phyloP scores from a whole-genome alignment of 2,329 filamentous ascomycete genomes.

The Conoideocrella luteorostrata region DNA sequence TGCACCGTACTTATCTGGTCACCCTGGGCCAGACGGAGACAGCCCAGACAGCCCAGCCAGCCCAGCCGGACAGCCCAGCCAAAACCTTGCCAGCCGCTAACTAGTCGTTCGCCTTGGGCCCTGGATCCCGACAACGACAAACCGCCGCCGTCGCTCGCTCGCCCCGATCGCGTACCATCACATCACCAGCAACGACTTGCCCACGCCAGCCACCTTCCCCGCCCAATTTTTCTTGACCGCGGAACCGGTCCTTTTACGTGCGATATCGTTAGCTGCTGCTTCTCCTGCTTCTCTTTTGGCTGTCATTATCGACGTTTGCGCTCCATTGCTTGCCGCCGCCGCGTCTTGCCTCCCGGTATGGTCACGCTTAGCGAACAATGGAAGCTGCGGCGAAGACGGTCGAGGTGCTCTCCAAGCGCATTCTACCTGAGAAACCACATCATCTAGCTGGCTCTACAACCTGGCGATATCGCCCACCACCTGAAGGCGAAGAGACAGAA shows the following conservation, averaged over 20 bases:
- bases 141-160: neutral
- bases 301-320: constrained; percentile 1
- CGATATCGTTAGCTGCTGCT: constrained; percentile 2
- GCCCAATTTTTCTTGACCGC: neutral
- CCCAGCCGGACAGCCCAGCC: too few relatives aligned
- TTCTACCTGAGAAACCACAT: constrained; percentile 46
- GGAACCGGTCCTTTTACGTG: neutral
- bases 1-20: too few relatives aligned
- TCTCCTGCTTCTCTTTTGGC: neutral
- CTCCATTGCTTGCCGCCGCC: constrained; percentile 5
- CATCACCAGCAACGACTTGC: constrained; percentile 1
- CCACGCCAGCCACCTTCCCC: neutral
- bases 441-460: constrained; percentile 44
- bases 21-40: too few relatives aligned
- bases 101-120: too few relatives aligned
- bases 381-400: constrained; percentile 53
- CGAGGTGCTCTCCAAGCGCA: constrained; percentile 44
- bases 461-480: constrained; percentile 39
- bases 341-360: constrained; percentile 26
- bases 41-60: too few relatives aligned
- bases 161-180: constrained; percentile 4
- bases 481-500: constrained; percentile 29
- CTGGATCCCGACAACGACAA: constrained; percentile 4
- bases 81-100: too few relatives aligned
- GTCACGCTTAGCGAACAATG: constrained; percentile 40